Percentiles rank a stretch among this genome's conserved stretches.
phyloP scores from a whole-genome alignment of 371 early-diverging fungal genomes.

The Dinochytrium kinnereticum region DNA sequence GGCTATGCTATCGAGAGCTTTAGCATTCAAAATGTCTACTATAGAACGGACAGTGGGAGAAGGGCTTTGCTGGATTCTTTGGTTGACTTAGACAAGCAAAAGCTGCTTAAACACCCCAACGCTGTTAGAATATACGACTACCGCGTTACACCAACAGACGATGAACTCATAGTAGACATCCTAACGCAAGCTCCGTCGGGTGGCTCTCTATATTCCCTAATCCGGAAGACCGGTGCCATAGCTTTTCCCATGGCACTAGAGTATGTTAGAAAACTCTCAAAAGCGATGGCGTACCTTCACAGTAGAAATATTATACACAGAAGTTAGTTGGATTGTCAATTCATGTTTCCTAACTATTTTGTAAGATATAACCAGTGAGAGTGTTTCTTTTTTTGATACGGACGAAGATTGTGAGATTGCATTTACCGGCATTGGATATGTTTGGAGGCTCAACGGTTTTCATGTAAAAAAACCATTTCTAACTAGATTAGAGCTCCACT shows the following conservation, averaged over 20 bases:
- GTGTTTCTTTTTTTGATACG: conserved; percentile 32
- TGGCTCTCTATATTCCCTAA: conserved; percentile 31
- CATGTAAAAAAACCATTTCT: background rate
- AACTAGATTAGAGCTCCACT: conserved; percentile 23
- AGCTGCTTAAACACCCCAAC: conserved; percentile 29
- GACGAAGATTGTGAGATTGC: background rate
- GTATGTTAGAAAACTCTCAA: conserved; percentile 36
- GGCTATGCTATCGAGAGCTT: conserved; percentile 25
- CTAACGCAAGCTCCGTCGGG: conserved; percentile 15
- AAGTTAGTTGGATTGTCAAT: conserved; percentile 26
- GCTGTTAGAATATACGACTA: conserved; percentile 25
- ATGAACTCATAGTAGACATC: background rate
- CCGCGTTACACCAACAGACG: background rate
- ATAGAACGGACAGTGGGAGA: conserved; percentile 27
- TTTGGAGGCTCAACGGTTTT: background rate
- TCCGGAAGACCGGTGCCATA: conserved; percentile 36
- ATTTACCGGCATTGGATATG: background rate
- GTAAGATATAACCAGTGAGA: conserved; percentile 32
- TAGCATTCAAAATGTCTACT: conserved; percentile 18
- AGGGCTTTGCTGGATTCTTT: conserved; percentile 30
- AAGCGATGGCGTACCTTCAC: conserved; percentile 41
- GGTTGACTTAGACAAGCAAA: conserved; percentile 26
- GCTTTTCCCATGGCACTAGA: conserved; percentile 24
- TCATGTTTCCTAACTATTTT: background rate
- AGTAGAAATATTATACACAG: conserved; percentile 43